Percentiles rank a stretch among this genome's conserved stretches.
Evolutionary conservation across 2,329 filamentous ascomycete genomes (phyloP).

Genomic region (Cercospora sp.): DNA sequence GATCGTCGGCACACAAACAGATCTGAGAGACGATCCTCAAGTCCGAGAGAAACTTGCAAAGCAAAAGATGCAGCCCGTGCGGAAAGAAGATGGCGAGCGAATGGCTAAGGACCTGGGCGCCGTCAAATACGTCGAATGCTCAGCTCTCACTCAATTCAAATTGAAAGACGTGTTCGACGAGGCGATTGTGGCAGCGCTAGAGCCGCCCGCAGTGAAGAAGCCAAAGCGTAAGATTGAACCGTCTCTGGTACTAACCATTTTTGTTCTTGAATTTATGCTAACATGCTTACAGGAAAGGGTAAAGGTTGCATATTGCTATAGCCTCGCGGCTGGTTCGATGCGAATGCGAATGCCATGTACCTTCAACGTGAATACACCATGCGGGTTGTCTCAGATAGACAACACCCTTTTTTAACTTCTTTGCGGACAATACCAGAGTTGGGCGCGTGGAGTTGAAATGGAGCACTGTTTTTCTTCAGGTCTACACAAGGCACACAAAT

Average conservation of each 20-base stretch:
- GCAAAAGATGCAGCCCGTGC: constrained; percentile 93
- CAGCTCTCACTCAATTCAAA: constrained; percentile 95
- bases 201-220: constrained; percentile 82
- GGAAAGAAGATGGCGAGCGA: constrained; percentile 86
- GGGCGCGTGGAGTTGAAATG: constrained; percentile 26
- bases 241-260: background rate
- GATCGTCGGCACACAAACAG: constrained; percentile 96
- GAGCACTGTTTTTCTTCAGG: constrained; percentile 22
- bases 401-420: constrained; percentile 7
- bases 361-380: constrained; percentile 5
- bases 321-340: background rate
- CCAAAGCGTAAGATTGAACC: constrained; percentile 33
- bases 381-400: constrained; percentile 23
- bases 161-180: constrained; percentile 99
- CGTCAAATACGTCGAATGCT: constrained; percentile 99
- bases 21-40: constrained; percentile 84
- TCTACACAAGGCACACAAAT: constrained; percentile 24
- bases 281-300: constrained; percentile 33
- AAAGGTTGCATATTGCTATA: constrained; percentile 40
- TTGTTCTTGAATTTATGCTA: background rate
- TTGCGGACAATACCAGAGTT: constrained; percentile 23
- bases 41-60: constrained; percentile 90
- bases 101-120: constrained; percentile 98
- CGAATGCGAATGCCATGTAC: constrained; percentile 4
- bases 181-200: constrained; percentile 94